These are phyloP conservation scores for Porcisia hertigi DNA, from an alignment of 208 protist genomes.

Conservation along the genomic window DNA sequence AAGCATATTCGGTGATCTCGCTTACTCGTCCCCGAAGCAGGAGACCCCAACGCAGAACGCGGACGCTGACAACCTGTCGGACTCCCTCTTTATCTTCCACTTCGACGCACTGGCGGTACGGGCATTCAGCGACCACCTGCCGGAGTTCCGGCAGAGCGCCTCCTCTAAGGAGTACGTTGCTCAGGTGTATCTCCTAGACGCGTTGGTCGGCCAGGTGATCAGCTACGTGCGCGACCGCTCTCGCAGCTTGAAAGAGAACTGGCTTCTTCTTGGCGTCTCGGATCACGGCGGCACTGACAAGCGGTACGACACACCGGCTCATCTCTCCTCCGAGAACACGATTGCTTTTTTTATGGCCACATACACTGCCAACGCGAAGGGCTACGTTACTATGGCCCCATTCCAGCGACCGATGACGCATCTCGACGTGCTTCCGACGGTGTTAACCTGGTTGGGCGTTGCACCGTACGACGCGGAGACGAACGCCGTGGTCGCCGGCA, in stretches of 20 bases:
- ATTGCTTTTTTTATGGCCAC: constrained; percentile 70
- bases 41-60: constrained; percentile 33
- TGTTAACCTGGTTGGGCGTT: constrained; percentile 71
- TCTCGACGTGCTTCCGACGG: constrained; percentile 74
- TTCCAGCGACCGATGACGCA: constrained; percentile 51
- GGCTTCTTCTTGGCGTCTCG: constrained; percentile 69
- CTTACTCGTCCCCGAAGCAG: constrained; percentile 29
- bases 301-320: constrained; percentile 35
- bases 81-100: constrained; percentile 70
- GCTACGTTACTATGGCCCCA: constrained; percentile 40
- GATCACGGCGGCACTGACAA: constrained; percentile 68
- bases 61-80: constrained; percentile 46
- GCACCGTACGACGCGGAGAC: constrained; percentile 60
- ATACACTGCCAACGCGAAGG: constrained; percentile 49
- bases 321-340: constrained; percentile 45
- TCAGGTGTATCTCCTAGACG: constrained; percentile 73
- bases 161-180: constrained; percentile 50
- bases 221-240: constrained; percentile 59
- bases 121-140: constrained; percentile 44
- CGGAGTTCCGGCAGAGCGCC: constrained; percentile 54
- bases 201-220: constrained; percentile 69
- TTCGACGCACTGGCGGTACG: constrained; percentile 63
- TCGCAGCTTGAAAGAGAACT: constrained; percentile 69
- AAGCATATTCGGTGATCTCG: constrained; percentile 54
- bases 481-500: constrained; percentile 32